A percentile compares a stretch with the other conserved stretches of the same genome.
Conservation (phyloP, 192 early-diverging fungal genomes). For the Allomyces javanicus region DNA sequence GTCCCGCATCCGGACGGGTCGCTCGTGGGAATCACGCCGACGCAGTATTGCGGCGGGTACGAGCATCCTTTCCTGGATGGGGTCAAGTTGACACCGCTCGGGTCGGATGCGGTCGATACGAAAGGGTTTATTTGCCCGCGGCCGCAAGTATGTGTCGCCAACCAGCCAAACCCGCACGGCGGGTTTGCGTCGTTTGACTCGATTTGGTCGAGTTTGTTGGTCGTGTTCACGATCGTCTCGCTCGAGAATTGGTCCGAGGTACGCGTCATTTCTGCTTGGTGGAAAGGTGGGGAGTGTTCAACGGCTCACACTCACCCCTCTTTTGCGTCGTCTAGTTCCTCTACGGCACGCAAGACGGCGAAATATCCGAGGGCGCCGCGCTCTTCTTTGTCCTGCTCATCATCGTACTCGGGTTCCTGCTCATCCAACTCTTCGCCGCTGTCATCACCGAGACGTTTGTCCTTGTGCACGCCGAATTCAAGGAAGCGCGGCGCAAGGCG, state of each 20-base stretch:
- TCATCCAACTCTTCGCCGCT: slow-evolving; percentile 41
- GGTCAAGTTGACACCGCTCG: too few relatives aligned
- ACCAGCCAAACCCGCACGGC: slow-evolving; percentile 8
- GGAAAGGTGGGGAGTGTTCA: too few relatives aligned
- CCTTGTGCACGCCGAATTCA: slow-evolving; percentile 33
- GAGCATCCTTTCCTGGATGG: too few relatives aligned
- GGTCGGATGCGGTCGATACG: too few relatives aligned
- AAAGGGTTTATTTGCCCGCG: slow-evolving; percentile 32
- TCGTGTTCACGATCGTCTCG: slow-evolving; percentile 30
- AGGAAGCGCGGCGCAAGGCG: neutral
- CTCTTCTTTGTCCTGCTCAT: slow-evolving; percentile 35
- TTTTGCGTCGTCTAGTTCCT: too few relatives aligned
- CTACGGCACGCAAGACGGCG: slow-evolving; percentile 11
- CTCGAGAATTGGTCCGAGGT: slow-evolving; percentile 23
- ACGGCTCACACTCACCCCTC: too few relatives aligned
- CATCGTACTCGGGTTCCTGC: slow-evolving; percentile 39
- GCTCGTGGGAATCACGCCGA: neutral
- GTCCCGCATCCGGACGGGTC: neutral
- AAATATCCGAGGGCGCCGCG: slow-evolving; percentile 16
- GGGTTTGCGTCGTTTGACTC: slow-evolving; percentile 28
- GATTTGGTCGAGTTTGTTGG: slow-evolving; percentile 26
- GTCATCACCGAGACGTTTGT: slow-evolving; percentile 46
- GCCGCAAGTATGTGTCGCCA: slow-evolving; percentile 18
- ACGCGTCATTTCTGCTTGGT: slow-evolving; percentile 4
- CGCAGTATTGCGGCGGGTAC: slow-evolving; percentile 19